Percentiles rank a stretch among this genome's conserved stretches.
Evolutionary conservation across 495 filamentous ascomycete genomes (phyloP).

Genomic region (Hypoxylon subgilvum): DNA sequence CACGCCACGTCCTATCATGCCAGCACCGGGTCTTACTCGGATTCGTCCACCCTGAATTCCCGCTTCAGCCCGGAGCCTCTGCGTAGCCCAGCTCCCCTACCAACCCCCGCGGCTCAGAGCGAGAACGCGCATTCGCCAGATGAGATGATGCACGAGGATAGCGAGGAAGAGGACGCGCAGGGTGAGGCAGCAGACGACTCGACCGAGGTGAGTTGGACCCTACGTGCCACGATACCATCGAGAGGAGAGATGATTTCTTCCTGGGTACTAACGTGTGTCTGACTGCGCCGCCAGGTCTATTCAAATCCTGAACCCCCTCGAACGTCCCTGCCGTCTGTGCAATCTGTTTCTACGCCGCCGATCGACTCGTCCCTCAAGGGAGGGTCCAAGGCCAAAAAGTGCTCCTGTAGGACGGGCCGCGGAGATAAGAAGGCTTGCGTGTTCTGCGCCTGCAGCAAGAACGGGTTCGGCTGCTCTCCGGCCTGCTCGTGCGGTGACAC

Average conservation of each 20-base stretch:
- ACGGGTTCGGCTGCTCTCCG: conserved; percentile 30
- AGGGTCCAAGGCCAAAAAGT: conserved; percentile 27
- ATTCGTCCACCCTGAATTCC: conserved; percentile 28
- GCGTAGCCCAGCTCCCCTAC: conserved; percentile 35
- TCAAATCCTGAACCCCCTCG: conserved; percentile 31
- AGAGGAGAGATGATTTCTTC: no score
- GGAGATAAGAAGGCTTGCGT: conserved; percentile 42
- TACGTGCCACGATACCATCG: neutral
- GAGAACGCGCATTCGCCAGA: conserved; percentile 34
- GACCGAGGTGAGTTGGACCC: conserved; percentile 31
- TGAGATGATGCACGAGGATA: conserved; percentile 29
- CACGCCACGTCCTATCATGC: conserved; percentile 35
- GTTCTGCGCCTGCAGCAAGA: conserved; percentile 40
- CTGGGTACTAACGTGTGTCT: no score
- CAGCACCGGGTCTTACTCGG: conserved; percentile 34
- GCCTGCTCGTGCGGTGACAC: conserved; percentile 36
- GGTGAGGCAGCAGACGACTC: conserved; percentile 42
- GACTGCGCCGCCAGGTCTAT: no score
- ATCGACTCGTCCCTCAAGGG: conserved; percentile 32
- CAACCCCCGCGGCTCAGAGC: conserved; percentile 32
- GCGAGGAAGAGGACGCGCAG: conserved; percentile 42
- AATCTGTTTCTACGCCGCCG: conserved; percentile 37
- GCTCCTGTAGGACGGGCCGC: conserved; percentile 39
- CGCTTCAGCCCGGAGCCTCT: conserved; percentile 39
- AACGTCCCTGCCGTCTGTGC: conserved; percentile 26